These are phyloP conservation scores for Epichloe sp. DNA, from an alignment of 2,329 filamentous ascomycete genomes.

Conservation along the genomic window DNA sequence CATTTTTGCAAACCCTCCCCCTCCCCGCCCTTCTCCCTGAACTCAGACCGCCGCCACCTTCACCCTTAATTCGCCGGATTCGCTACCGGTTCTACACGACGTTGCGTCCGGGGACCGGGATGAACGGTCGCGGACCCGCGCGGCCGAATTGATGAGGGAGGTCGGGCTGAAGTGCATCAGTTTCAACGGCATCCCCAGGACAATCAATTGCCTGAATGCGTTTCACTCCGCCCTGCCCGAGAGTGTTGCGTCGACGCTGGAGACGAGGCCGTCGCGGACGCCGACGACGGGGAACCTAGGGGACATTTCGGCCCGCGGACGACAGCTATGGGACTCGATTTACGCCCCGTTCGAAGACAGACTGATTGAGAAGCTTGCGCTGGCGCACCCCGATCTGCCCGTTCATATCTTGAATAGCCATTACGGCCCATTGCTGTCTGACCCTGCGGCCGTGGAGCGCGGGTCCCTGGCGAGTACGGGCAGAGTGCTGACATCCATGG, in stretches of 20 bases:
- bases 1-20: not conserved
- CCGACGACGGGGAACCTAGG: conserved; percentile 40
- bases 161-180: conserved; percentile 66
- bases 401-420: conserved; percentile 65
- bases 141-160: conserved; percentile 62
- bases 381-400: conserved; percentile 69
- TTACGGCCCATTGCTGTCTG: conserved; percentile 60
- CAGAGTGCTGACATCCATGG: conserved; percentile 56
- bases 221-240: conserved; percentile 52
- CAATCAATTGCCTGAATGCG: conserved; percentile 68
- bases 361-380: conserved; percentile 55
- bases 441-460: conserved; percentile 39
- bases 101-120: conserved; percentile 24
- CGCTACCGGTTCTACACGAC: conserved; percentile 50
- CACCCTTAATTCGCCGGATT: conserved; percentile 75
- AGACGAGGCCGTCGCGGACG: conserved; percentile 41
- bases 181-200: conserved; percentile 71
- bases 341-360: conserved; percentile 65
- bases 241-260: conserved; percentile 39
- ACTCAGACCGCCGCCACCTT: conserved; percentile 63
- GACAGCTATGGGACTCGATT: conserved; percentile 59
- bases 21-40: not conserved
- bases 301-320: conserved; percentile 43
- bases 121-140: conserved; percentile 21
- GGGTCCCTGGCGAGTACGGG: conserved; percentile 40